Evolutionary conservation across 805 yeast species (phyloP).

Genomic region (Metschnikowia koreensis): DNA sequence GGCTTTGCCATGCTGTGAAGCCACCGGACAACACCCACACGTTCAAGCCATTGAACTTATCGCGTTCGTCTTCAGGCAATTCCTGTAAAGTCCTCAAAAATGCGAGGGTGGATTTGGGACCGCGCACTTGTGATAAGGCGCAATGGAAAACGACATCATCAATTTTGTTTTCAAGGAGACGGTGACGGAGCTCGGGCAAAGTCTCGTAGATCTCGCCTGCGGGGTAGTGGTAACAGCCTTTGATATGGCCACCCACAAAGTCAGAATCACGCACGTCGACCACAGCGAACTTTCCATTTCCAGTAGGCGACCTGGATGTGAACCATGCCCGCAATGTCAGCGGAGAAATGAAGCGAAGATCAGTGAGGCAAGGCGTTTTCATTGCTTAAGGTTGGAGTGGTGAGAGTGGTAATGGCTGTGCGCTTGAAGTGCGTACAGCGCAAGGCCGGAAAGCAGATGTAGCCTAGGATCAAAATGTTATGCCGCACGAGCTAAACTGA

Average conservation of each 20-base stretch:
- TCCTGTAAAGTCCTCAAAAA: conserved; percentile 49
- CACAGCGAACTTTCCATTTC: conserved; percentile 47
- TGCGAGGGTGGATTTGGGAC: conserved; percentile 77
- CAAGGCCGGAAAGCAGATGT: neutral
- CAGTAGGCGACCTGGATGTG: conserved; percentile 34
- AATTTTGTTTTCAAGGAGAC: conserved; percentile 29
- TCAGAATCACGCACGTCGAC: conserved; percentile 89
- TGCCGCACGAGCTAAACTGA: neutral
- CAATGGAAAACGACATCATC: conserved; percentile 82
- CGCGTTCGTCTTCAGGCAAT: conserved; percentile 22
- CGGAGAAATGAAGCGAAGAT: conserved; percentile 48
- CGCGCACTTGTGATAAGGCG: conserved; percentile 86
- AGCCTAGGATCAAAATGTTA: neutral
- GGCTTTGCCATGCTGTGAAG: conserved; percentile 76
- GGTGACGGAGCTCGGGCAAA: conserved; percentile 37
- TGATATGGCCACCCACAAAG: conserved; percentile 73
- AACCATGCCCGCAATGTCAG: conserved; percentile 48
- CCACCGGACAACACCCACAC: conserved; percentile 84
- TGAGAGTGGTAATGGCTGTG: neutral
- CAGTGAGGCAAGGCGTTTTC: conserved; percentile 27
- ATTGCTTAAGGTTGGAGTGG: conserved; percentile 1
- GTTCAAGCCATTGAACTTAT: conserved; percentile 34
- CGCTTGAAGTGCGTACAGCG: conserved; percentile 16
- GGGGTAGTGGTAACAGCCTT: conserved; percentile 55
- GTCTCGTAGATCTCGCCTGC: conserved; percentile 42